Evolutionary conservation across 768 basidiomycete species (phyloP).

Genomic region (Mycena maculata): DNA sequence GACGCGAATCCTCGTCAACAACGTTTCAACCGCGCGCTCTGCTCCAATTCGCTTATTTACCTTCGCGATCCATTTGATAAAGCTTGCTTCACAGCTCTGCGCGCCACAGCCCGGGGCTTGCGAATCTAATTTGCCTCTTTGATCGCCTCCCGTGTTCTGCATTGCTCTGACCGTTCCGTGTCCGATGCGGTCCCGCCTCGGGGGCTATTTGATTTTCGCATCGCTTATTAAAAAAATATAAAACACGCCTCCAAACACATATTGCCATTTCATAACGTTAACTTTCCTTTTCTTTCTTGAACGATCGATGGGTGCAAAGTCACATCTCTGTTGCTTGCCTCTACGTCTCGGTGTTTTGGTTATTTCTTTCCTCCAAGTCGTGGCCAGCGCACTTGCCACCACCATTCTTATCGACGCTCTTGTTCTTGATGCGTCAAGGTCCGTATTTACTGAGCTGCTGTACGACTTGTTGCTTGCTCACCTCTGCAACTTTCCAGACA

Average conservation of each 20-base stretch:
- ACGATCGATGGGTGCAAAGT: constrained; percentile 55
- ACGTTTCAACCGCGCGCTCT: no score
- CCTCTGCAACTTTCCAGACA: not conserved
- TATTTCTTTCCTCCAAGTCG: constrained; percentile 55
- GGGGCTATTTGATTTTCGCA: no score
- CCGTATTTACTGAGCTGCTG: not conserved
- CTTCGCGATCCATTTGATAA: no score
- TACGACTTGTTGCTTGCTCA: not conserved
- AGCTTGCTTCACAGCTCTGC: no score
- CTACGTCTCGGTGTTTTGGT: constrained; percentile 54
- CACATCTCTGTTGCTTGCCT: constrained; percentile 57
- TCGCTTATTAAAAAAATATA: constrained; percentile 3
- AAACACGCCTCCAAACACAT: constrained; percentile 5
- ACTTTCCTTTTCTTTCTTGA: not conserved
- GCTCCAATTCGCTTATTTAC: no score
- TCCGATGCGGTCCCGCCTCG: no score
- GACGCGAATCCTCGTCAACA: no score
- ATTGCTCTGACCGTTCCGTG: no score
- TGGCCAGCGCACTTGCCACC: constrained; percentile 46
- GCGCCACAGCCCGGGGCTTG: no score
- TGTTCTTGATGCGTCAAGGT: constrained; percentile 43
- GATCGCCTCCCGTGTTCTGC: no score
- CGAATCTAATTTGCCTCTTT: no score
- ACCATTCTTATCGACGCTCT: constrained; percentile 45
- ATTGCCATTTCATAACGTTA: constrained; percentile 2